Evolutionary conservation across 2,329 filamentous ascomycete species (phyloP).

Genomic region (Chaetomiaceae sp.): DNA sequence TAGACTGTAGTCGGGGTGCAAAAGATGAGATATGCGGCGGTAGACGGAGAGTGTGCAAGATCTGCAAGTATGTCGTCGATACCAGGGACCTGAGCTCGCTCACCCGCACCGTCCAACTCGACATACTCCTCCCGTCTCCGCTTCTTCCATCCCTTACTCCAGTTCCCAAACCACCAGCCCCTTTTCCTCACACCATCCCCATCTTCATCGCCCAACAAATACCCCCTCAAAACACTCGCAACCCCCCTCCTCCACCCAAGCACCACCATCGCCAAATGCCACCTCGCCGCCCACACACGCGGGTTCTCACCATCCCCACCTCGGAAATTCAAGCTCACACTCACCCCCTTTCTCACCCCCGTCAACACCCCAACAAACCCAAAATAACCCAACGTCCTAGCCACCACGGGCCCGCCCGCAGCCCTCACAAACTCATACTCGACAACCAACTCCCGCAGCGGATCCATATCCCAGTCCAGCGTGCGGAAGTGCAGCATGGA

Average conservation of each 20-base stretch:
- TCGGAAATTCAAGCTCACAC: neutral
- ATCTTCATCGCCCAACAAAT: neutral
- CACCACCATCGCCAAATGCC: neutral
- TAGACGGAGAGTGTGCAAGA: neutral
- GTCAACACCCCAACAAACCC: neutral
- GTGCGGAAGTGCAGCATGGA: neutral
- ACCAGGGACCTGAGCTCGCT: no score
- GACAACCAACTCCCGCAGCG: neutral
- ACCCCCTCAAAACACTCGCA: neutral
- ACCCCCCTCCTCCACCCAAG: neutral
- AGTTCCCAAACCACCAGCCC: neutral
- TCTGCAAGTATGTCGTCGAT: neutral
- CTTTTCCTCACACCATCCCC: neutral
- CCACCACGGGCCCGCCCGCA: neutral
- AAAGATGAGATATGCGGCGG: neutral
- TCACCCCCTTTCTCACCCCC: neutral
- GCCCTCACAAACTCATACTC: neutral
- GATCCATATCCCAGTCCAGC: neutral
- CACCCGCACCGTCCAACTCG: no score
- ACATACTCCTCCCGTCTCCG: no score
- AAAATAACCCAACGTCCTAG: neutral
- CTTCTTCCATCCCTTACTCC: no score
- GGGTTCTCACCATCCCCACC: neutral
- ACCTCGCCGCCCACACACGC: neutral
- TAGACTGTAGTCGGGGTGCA: neutral